Percentiles rank a stretch among this genome's conserved stretches.
These are phyloP conservation scores for Golubevia pallescens DNA, from an alignment of 1,284 basidiomycete genomes.

Conservation along the genomic window DNA sequence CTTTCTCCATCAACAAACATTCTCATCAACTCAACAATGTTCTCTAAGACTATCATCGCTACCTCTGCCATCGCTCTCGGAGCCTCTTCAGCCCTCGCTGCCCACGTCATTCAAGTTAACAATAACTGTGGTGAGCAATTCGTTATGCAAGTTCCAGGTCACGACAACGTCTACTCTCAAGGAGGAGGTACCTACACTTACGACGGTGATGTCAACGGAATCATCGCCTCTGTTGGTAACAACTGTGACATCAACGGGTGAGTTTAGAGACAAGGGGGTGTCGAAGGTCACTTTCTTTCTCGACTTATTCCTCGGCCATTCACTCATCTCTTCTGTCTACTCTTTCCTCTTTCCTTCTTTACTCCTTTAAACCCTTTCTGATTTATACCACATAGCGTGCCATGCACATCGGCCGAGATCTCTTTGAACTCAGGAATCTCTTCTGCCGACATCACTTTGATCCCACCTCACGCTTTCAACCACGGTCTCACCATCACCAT, in stretches of 20 bases:
- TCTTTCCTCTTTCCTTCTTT: neutral
- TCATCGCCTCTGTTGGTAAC: constrained; percentile 7
- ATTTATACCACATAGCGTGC: neutral
- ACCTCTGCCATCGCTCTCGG: neutral
- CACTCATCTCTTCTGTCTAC: no score
- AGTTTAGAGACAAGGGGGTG: neutral
- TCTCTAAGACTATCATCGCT: neutral
- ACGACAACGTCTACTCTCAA: neutral
- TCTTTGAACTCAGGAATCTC: constrained; percentile 3
- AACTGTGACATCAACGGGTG: constrained; percentile 9
- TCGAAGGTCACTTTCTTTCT: neutral
- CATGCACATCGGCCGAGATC: constrained; percentile 9
- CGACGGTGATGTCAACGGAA: constrained; percentile 10
- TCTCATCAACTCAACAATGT: neutral
- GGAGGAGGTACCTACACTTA: constrained; percentile 5
- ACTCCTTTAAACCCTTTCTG: neutral
- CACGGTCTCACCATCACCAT: neutral
- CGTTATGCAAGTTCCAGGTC: constrained; percentile 11
- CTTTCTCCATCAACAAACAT: neutral
- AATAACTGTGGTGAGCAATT: constrained; percentile 7
- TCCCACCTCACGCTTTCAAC: constrained; percentile 7
- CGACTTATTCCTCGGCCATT: no score
- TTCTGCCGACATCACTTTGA: constrained; percentile 13
- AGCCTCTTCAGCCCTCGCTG: constrained; percentile 1
- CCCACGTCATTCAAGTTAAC: constrained; percentile 2